Conservation (phyloP, 2,329 filamentous ascomycete genomes). For the Teratosphaeria viscida region DNA sequence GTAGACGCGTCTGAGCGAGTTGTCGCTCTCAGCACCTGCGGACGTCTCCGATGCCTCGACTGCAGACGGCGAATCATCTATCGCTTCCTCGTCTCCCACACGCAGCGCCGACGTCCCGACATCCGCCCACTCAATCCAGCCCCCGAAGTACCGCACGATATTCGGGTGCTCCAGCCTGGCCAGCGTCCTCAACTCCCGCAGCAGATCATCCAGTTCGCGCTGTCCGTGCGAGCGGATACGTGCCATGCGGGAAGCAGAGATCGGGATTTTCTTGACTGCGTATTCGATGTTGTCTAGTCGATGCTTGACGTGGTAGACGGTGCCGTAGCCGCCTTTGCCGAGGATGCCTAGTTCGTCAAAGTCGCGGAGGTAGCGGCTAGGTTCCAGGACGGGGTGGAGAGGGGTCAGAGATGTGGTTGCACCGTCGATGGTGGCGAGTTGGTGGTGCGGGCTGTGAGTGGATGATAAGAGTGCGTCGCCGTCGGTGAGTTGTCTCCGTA, state of each 20-base stretch:
- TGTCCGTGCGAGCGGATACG: constrained; percentile 43
- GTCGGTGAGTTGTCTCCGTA: constrained; percentile 13
- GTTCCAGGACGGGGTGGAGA: constrained; percentile 14
- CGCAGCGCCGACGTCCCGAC: background rate
- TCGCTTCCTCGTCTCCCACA: background rate
- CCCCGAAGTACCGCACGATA: constrained; percentile 55
- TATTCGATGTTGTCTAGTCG: constrained; percentile 52
- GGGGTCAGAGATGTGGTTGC: background rate
- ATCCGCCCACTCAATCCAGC: constrained; percentile 48
- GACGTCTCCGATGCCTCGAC: background rate
- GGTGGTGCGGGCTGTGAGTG: background rate
- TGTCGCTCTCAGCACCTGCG: constrained; percentile 5
- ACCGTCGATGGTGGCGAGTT: background rate
- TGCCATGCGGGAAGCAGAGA: constrained; percentile 36
- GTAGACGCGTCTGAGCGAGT: constrained; percentile 8
- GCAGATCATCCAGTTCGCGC: constrained; percentile 45
- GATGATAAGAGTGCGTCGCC: background rate
- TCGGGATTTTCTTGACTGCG: constrained; percentile 55
- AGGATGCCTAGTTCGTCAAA: constrained; percentile 46
- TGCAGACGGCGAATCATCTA: background rate
- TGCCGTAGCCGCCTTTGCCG: constrained; percentile 51
- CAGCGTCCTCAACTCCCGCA: constrained; percentile 49
- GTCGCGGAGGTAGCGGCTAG: constrained; percentile 39
- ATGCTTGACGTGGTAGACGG: constrained; percentile 51
- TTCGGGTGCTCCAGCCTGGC: constrained; percentile 45